phyloP scores from a whole-genome alignment of 305 asterid genomes.

The Rubia balearica region DNA sequence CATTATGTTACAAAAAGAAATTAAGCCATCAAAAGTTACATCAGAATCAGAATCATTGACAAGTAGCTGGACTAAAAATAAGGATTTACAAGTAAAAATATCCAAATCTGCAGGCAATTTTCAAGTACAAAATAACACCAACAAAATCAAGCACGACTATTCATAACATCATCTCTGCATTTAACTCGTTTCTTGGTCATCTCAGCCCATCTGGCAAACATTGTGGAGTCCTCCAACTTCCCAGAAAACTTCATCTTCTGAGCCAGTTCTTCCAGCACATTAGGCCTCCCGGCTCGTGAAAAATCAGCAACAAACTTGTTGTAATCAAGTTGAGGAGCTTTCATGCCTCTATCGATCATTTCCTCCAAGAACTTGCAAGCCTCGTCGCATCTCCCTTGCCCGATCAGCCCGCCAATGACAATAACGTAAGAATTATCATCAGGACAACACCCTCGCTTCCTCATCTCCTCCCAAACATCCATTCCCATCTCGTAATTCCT shows the following conservation, averaged over 20 bases:
- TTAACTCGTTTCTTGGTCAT: constrained; percentile 39
- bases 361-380: constrained; percentile 64
- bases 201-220: constrained; percentile 48
- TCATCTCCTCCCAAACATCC: constrained; percentile 93
- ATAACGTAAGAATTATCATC: constrained; percentile 72
- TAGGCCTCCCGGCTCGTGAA: constrained; percentile 40
- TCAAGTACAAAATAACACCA: background rate
- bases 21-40: background rate
- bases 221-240: constrained; percentile 48
- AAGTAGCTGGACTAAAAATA: background rate
- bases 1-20: no score
- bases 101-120: background rate
- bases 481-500: constrained; percentile 55
- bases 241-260: constrained; percentile 51
- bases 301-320: constrained; percentile 49
- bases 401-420: constrained; percentile 62
- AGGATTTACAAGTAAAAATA: background rate
- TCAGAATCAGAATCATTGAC: background rate
- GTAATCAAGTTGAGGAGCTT: constrained; percentile 61
- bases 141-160: constrained; percentile 9
- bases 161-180: constrained; percentile 17
- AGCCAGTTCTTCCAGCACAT: constrained; percentile 46
- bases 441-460: constrained; percentile 65
- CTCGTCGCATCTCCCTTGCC: constrained; percentile 58
- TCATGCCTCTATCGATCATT: constrained; percentile 83